Evolutionary conservation across 768 basidiomycete species (phyloP), one percentile per base, ranked within the genome.

Genomic region (Kwoniella pini): DNA sequence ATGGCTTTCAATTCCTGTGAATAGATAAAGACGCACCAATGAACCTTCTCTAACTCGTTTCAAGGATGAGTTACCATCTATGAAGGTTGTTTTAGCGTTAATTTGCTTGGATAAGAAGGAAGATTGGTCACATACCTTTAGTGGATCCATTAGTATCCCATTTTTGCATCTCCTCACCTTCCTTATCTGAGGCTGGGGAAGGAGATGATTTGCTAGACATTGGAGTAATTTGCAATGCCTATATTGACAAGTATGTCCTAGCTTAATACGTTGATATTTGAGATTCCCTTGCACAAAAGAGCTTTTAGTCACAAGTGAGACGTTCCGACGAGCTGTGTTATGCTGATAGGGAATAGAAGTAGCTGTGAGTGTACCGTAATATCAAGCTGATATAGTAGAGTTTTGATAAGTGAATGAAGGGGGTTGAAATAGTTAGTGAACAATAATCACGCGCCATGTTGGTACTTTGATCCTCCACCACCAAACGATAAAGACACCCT

Each of bases 31-130:
- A 71, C 72, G 54, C 33, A 74, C 72, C 36, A 65, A n/a, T 5
- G 72, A 74, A 15, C 67, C 67, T 50, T 74, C 72, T 38, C 72
- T 36, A 9, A 54, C 60, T 22, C 71, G 66, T 44, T 73, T 73
- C 40, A 73, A 46, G 13, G 60, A 53, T 12, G 51, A 56, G 17
- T 31, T 54, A 36, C 43, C 52, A 51, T 48, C 52, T 60, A 13
- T 28, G 12, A 33, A n/a, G 13, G 38, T n/a, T 38, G 17, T 24
- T 11, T 13, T n/a, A 46, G 40, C 19, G 50, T 24, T n/a, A n/a
- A n/a, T n/a, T n/a, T n/a, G n/a, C n/a, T n/a, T n/a, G n/a, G n/a
- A n/a, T n/a, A n/a, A n/a, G n/a, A n/a, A n/a, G n/a, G n/a, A n/a
- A n/a, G n/a, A n/a, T n/a, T 12, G 19, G 11, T 42, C 40, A 28